These are phyloP conservation scores for Pseudocercospora cruenta DNA, from an alignment of 2,329 filamentous ascomycete species.

Conservation along the genomic window DNA sequence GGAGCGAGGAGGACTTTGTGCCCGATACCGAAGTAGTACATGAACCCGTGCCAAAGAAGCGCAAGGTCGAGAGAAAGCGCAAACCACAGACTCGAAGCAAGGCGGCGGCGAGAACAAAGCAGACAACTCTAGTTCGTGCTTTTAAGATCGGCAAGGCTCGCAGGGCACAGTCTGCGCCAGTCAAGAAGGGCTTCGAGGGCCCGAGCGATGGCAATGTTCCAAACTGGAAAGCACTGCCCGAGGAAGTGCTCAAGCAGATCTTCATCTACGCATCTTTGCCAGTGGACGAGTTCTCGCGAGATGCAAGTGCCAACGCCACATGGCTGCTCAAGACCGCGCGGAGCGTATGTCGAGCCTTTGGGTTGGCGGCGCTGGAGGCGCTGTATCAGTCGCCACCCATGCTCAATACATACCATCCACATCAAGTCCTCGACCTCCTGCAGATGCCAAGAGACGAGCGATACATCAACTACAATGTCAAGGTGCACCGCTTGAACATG, in stretches of 20 bases:
- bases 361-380: slow-evolving; percentile 42
- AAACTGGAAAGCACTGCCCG: slow-evolving; percentile 40
- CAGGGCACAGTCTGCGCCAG: slow-evolving; percentile 27
- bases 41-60: slow-evolving; percentile 29
- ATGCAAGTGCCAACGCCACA: slow-evolving; percentile 30
- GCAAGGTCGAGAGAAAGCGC: slow-evolving; percentile 25
- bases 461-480: slow-evolving; percentile 66
- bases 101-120: slow-evolving; percentile 19
- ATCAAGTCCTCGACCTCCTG: slow-evolving; percentile 38
- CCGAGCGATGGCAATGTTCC: slow-evolving; percentile 40
- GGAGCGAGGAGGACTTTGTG: slow-evolving; percentile 35
- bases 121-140: slow-evolving; percentile 21
- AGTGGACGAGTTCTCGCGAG: slow-evolving; percentile 27
- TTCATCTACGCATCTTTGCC: slow-evolving; percentile 40
- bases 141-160: slow-evolving; percentile 31
- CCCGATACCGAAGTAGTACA: slow-evolving; percentile 13
- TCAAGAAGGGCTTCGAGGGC: slow-evolving; percentile 32
- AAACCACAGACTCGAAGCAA: slow-evolving; percentile 35
- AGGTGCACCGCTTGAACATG: slow-evolving; percentile 70
- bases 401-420: slow-evolving; percentile 34
- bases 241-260: slow-evolving; percentile 40
- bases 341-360: slow-evolving; percentile 39
- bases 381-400: slow-evolving; percentile 40
- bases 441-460: slow-evolving; percentile 31
- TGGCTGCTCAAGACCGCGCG: slow-evolving; percentile 41